Evolutionary conservation across 352 stramenopile genomes (phyloP).

Genomic region (Blastocystis sp.): DNA sequence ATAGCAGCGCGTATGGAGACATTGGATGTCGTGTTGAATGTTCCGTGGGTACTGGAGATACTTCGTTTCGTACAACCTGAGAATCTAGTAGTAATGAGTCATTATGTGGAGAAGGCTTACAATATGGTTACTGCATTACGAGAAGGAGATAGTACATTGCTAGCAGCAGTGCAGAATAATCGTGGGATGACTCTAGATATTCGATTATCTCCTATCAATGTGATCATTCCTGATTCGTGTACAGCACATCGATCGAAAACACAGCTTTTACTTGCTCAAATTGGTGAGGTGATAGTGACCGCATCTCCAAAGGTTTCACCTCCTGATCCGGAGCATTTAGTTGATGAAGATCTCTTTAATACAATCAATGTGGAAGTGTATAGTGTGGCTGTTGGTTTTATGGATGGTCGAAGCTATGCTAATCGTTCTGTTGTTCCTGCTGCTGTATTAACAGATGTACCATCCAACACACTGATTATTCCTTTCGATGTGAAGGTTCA

Average conservation of each 20-base stretch:
- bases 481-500: conserved; percentile 19
- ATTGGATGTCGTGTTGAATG: conserved; percentile 43
- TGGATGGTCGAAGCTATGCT: conserved; percentile 22
- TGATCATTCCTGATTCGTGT: conserved; percentile 52
- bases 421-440: not conserved
- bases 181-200: conserved; percentile 25
- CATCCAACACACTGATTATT: not conserved
- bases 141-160: conserved; percentile 5
- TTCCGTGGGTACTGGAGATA: conserved; percentile 38
- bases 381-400: conserved; percentile 2
- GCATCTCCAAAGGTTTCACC: not conserved
- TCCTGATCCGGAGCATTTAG: not conserved
- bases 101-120: conserved; percentile 60
- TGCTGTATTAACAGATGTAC: not conserved
- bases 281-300: not conserved
- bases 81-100: conserved; percentile 47
- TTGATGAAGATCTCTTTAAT: conserved; percentile 8
- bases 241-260: conserved; percentile 29
- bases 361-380: not conserved
- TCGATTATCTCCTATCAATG: conserved; percentile 2
- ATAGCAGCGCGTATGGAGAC: not conserved
- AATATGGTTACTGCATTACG: conserved; percentile 44
- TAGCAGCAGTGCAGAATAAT: not conserved
- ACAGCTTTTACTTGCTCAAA: not conserved
- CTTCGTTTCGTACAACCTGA: conserved; percentile 39